Conservation (phyloP, 495 filamentous ascomycete species). For the Lophiostoma macrostomum region DNA sequence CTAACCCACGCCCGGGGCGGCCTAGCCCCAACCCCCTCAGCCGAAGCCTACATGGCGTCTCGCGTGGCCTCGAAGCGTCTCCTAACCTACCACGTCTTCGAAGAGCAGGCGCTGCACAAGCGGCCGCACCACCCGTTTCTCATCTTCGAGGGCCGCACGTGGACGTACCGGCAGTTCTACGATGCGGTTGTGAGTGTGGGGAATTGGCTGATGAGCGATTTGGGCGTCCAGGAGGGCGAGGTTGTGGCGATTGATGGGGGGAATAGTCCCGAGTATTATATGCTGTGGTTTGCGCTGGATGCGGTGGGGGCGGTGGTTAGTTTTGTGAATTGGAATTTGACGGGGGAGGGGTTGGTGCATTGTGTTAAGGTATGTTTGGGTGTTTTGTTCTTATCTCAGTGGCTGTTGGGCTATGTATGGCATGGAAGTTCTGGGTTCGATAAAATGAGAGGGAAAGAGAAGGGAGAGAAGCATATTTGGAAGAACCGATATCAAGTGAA, state of each 20-base stretch:
- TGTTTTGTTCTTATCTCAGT: neutral
- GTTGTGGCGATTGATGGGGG: constrained; percentile 42
- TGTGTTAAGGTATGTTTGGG: constrained; percentile 35
- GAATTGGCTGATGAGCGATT: constrained; percentile 45
- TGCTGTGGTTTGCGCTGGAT: constrained; percentile 49
- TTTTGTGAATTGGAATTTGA: constrained; percentile 47
- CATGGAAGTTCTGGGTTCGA: neutral
- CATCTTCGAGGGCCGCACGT: constrained; percentile 42
- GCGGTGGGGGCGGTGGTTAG: constrained; percentile 45
- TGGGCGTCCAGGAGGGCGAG: constrained; percentile 42
- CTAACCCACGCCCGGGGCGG: constrained; percentile 18
- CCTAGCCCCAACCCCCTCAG: neutral
- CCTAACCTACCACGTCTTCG: constrained; percentile 37
- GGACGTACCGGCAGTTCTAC: constrained; percentile 40
- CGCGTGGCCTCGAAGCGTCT: constrained; percentile 25
- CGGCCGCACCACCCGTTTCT: constrained; percentile 37
- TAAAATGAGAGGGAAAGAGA: neutral
- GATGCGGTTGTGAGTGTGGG: constrained; percentile 36
- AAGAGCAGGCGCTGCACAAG: constrained; percentile 35
- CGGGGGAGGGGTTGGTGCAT: constrained; percentile 37
- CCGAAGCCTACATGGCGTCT: constrained; percentile 17
- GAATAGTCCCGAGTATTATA: constrained; percentile 43
- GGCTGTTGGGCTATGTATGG: too few relatives aligned
- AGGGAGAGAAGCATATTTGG: too few relatives aligned
- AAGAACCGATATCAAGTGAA: too few relatives aligned